These are phyloP conservation scores for Mycena rosella DNA, from an alignment of 768 basidiomycete species.

Conservation along the genomic window DNA sequence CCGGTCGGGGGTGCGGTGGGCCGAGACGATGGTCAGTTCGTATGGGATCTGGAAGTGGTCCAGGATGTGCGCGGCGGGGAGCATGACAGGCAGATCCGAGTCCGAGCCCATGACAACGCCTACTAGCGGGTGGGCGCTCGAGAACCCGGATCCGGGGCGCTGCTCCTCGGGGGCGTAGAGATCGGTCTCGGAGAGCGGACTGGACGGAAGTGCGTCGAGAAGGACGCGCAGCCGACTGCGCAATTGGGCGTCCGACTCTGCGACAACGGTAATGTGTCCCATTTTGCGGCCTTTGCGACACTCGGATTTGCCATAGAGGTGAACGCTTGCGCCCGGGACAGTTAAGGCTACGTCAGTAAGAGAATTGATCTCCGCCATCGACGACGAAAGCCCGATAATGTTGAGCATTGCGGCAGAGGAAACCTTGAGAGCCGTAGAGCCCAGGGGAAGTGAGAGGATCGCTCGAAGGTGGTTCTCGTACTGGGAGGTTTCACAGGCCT, in stretches of 20 bases:
- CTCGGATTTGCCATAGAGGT: constrained; percentile 95
- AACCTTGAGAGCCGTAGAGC: constrained; percentile 89
- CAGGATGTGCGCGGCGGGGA: constrained; percentile 89
- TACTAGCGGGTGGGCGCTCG: constrained; percentile 82
- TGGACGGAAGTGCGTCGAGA: constrained; percentile 72
- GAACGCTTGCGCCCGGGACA: constrained; percentile 82
- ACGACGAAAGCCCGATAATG: constrained; percentile 85
- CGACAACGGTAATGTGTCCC: constrained; percentile 96
- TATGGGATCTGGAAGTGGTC: constrained; percentile 88
- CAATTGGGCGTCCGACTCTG: constrained; percentile 82
- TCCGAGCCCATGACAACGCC: constrained; percentile 99
- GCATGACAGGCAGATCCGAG: constrained; percentile 95
- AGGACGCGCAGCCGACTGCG: constrained; percentile 77
- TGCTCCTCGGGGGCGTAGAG: constrained; percentile 64
- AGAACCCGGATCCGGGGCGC: constrained; percentile 61
- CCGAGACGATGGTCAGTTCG: constrained; percentile 96
- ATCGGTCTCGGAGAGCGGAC: constrained; percentile 61
- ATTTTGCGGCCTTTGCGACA: constrained; percentile 94
- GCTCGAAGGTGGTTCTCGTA: constrained; percentile 98
- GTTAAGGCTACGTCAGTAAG: constrained; percentile 71
- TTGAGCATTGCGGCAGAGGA: constrained; percentile 95
- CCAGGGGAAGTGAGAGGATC: constrained; percentile 90
- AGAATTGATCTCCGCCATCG: constrained; percentile 68
- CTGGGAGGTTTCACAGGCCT: constrained; percentile 96
- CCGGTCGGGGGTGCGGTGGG: constrained; percentile 93